phyloP scores from a whole-genome alignment of 371 early-diverging fungal species.

The Mucor indicus region DNA sequence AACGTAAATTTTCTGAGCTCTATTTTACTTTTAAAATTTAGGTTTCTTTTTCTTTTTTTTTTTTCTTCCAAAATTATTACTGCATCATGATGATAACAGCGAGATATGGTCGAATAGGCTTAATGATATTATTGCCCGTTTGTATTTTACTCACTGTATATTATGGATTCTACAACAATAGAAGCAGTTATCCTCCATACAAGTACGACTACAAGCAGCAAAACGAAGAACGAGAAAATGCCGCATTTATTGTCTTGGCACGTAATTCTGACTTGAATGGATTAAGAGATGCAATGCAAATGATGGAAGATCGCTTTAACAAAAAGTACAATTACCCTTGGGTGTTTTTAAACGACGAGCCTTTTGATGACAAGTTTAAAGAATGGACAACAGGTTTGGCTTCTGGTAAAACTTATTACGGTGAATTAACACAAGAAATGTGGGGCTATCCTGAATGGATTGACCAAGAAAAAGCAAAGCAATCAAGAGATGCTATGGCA shows the following conservation, averaged over 20 bases:
- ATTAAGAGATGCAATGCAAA: conserved; percentile 58
- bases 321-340: conserved; percentile 74
- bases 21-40: neutral
- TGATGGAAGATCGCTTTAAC: conserved; percentile 78
- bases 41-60: neutral
- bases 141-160: conserved; percentile 14
- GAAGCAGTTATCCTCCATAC: conserved; percentile 6
- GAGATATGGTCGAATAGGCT: conserved; percentile 15
- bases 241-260: conserved; percentile 55
- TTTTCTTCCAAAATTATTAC: conserved; percentile 1
- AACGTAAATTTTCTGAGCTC: conserved; percentile 1
- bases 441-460: conserved; percentile 72
- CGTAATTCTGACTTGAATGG: conserved; percentile 72
- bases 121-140: conserved; percentile 19
- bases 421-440: conserved; percentile 56
- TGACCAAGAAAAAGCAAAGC: conserved; percentile 55
- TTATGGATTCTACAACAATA: conserved; percentile 7
- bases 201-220: conserved; percentile 12
- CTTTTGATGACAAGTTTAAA: conserved; percentile 58
- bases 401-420: conserved; percentile 51
- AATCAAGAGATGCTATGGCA: conserved; percentile 54
- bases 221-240: conserved; percentile 41
- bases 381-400: conserved; percentile 48
- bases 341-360: conserved; percentile 67
- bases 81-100: conserved; percentile 22